These are phyloP conservation scores for Kuraishia molischiana DNA, from an alignment of 805 yeast species.

Conservation along the genomic window DNA sequence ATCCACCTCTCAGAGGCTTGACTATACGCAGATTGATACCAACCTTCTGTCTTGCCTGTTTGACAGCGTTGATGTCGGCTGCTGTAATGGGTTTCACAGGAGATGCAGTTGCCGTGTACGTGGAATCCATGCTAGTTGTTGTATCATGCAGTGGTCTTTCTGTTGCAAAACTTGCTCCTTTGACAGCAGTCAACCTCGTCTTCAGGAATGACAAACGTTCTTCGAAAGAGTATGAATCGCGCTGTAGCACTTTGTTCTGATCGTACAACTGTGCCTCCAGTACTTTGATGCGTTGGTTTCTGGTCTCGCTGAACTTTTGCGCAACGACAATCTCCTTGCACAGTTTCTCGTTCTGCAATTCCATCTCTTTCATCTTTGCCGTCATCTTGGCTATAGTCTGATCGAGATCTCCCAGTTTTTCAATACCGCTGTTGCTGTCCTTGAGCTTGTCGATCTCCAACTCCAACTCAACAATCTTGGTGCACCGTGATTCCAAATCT, in stretches of 20 bases:
- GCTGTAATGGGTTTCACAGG: background rate
- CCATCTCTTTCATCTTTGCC: slow-evolving; percentile 50
- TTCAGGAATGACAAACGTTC: slow-evolving; percentile 21
- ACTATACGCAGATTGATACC: slow-evolving; percentile 52
- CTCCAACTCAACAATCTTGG: slow-evolving; percentile 27
- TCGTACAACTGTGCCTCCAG: slow-evolving; percentile 39
- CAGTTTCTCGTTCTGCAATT: slow-evolving; percentile 47
- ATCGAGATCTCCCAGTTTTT: slow-evolving; percentile 42
- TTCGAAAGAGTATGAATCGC: slow-evolving; percentile 42
- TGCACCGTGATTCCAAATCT: slow-evolving; percentile 17
- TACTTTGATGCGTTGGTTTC: slow-evolving; percentile 46
- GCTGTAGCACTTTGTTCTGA: slow-evolving; percentile 36
- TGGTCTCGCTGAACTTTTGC: slow-evolving; percentile 44
- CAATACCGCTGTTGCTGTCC: slow-evolving; percentile 18
- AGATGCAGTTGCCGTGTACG: too few species aligned
- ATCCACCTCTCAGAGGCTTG: slow-evolving; percentile 53
- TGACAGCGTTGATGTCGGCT: background rate
- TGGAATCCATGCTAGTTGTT: background rate
- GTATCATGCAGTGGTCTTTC: slow-evolving; percentile 1
- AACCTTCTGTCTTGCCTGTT: slow-evolving; percentile 13
- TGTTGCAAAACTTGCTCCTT: slow-evolving; percentile 5
- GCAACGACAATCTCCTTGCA: slow-evolving; percentile 45
- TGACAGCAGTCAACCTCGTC: slow-evolving; percentile 15
- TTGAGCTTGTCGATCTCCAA: slow-evolving; percentile 28
- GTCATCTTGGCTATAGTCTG: slow-evolving; percentile 47